Evolutionary conservation across 164 flowering plant species (phyloP), one percentile per base, ranked within the genome.

Genomic region (Akebia trifoliata): DNA sequence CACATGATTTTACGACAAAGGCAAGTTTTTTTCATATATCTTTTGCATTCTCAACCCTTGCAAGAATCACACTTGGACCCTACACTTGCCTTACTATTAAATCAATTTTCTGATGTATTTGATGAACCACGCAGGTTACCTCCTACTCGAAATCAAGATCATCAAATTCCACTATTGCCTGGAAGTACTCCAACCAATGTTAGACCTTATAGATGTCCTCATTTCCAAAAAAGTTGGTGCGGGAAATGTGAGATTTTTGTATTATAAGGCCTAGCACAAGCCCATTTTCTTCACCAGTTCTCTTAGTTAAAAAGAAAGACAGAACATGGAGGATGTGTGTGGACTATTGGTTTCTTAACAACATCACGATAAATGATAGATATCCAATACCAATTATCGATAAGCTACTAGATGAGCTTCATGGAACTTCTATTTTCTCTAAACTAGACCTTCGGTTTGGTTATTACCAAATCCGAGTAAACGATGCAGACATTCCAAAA

Each of bases 121-220:
- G 30, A 2, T 7, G 20, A 5, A 20, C 44, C 30, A 8, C 11
- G 4, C 21, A 20, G n/a, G 2, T 29, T 54, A 1, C 57, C 26
- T 5, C 57, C 42, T 1, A 2, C 15, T 4, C 42, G 42, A 2
- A 3, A n/a, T 2, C 57, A 54, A 8, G 44, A 54, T n/a, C 42
- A 54, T 12, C 28, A 54, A 11, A 37, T 54, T 9, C 57, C 57
- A 2, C 24, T 54, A 8, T 4, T 36, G 6, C 30, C 28, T 9
- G 28, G 37, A 0, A 22, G 30, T 22, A 6, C 30, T 1, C 57
- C 57, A 8, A 14, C 17, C 14, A 36, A 22, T 54, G 44, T 54
- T 6, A 3, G 57, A 3, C 57, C 57, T 22, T 54, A 54, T 10
- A 26, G 57, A n/a, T 54, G 37, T 12, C 57, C 57, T 0, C 45